Conservation (phyloP, 495 filamentous ascomycete species). For the Neurospora discreta region DNA sequence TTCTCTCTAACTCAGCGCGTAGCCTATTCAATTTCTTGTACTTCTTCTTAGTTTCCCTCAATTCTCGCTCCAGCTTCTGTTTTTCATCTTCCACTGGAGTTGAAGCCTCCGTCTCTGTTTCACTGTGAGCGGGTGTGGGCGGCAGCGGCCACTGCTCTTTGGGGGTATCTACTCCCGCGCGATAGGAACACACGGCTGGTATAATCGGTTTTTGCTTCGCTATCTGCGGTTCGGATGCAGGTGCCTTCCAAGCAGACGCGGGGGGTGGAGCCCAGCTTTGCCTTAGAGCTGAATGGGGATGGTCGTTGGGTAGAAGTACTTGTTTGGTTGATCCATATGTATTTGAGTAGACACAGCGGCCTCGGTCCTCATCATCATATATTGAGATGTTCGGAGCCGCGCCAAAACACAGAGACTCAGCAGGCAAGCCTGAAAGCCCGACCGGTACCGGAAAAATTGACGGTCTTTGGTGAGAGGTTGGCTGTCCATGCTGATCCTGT, state of each 20-base stretch:
- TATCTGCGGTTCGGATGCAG: background rate
- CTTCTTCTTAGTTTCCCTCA: background rate
- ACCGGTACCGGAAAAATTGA: background rate
- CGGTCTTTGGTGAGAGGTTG: fast-evolving
- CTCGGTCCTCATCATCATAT: background rate
- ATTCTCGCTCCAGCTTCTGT: background rate
- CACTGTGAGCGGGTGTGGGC: background rate
- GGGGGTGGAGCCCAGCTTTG: background rate
- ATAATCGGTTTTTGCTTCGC: background rate
- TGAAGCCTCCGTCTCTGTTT: background rate
- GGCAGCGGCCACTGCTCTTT: background rate
- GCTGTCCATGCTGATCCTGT: background rate
- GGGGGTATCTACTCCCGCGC: background rate
- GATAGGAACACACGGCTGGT: background rate
- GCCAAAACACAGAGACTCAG: background rate
- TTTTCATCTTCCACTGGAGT: background rate
- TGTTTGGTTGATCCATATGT: background rate
- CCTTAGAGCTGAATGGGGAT: background rate
- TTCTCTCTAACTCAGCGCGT: background rate
- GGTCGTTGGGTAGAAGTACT: background rate
- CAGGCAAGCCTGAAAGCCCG: background rate
- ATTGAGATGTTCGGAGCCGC: background rate
- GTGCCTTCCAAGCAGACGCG: background rate
- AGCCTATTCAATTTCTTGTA: no score
- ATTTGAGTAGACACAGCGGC: background rate